Base-by-base conservation (phyloP, 2,329 filamentous ascomycete species). In the Ceratocystis ficicola region DNA sequence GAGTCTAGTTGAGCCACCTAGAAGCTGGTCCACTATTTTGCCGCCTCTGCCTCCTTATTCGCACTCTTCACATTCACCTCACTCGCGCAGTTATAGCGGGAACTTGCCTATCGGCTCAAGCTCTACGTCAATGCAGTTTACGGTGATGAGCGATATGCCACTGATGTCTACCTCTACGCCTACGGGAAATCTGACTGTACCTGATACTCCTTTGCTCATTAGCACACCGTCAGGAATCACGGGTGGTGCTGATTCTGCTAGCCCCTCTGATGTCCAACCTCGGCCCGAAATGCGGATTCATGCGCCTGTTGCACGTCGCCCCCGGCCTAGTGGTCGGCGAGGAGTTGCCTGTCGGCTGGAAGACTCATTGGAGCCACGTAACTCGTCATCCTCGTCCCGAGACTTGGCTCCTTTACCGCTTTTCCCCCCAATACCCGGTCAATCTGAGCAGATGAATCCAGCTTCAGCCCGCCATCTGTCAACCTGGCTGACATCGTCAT, bases 141-240 rank as follows among this genome's bases (percentile, higher is more conserved):
- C 62, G 7, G 46, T 63, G 20, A 32, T 63, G n/a, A 46, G 44
- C 20, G 62, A 63, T 20, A 46, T 32, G 28, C 62, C 62, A 30
- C 28, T 59, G 7, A 32, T 59, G 55, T 59, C 55, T 15, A 32
- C 55, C 12, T 59, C 25, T n/a, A 36, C 2, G 55, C 55, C 55
- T 59, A 36, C 55, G 28, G 50, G 22, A 25, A 48, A 12, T 60
- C 22, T 65, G 12, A 7, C 22, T 55, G 50, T 15, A 22, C 55
- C 50, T 1, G 60, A 66, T 52, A 59, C 60, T 6, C 60, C 65
- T 15, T 82, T 83, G 3, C 75, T 85, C 30, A 85, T 85, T 65
- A 85, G 82, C 72, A 85, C 83, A 2, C 82, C 82, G 0, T 77
- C 74, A 8, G 83, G 83, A 17, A 77, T 84, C 7, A 74, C 77